Evolutionary conservation across 805 yeast genomes (phyloP), one percentile per base, ranked within the genome.

Genomic region (Yamadazyma akitaensis): DNA sequence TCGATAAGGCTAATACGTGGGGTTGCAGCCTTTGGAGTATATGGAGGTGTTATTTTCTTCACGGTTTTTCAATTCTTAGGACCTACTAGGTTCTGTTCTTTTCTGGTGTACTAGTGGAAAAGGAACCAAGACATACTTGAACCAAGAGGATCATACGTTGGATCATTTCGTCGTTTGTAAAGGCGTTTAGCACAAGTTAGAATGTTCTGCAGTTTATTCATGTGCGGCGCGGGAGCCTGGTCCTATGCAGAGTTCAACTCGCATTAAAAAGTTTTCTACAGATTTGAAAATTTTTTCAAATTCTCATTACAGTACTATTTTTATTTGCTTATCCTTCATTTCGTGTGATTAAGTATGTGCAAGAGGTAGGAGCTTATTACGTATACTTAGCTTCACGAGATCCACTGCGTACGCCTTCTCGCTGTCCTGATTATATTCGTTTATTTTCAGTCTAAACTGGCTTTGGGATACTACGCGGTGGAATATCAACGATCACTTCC

Each of bases 381-480:
- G 10, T 28, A 28, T 28, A 28, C n/a, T 28, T 9, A 28, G 32
- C 9, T 12, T 9, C 12, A 12, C 32, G 32, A 18, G 43, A 19
- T 28, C 73, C 76, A 70, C 62, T 58, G 68, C 75, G 71, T 40
- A 67, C 61, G 75, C 76, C 76, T 72, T 70, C 75, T 64, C 75
- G 63, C 66, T 58, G 62, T 73, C 75, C 77, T 72, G 75, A 61
- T 61, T 50, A 66, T 70, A 72, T 72, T 72, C 77, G 72, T 52
- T 72, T 72, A 70, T 67, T 61, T 65, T 61, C 75, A 71, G 76
- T 71, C 56, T 70, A 72, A 72, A 69, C 53, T 71, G 76, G 75
- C 67, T 28, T 38, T 26, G 41, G 18, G 41, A 38, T 38, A 38
- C 41, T 38, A 38, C 33, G 41, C 19, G 33, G 62, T 68, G 75